Evolutionary conservation across 2,329 filamentous ascomycete genomes (phyloP), one percentile per base, ranked within the genome.

Genomic region (Fusarium sp.): DNA sequence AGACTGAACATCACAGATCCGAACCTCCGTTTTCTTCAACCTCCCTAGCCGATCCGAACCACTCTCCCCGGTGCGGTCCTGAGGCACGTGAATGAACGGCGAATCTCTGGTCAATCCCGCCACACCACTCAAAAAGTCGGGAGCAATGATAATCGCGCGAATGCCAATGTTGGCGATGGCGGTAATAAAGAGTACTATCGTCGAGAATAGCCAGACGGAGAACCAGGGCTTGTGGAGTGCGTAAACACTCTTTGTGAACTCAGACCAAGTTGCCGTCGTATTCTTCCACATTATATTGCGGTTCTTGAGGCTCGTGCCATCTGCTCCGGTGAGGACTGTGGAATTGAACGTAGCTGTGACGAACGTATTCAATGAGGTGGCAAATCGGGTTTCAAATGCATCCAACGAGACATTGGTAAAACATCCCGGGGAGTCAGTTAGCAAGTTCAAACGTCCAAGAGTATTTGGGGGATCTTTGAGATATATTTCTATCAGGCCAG

Each of bases 101-200:
- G 65, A 71, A 33, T 71, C 61, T 12, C 61, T 63, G 0, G 57
- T 71, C 56, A 71, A 15, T 2, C 61, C 61, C n/a, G 60, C 57
- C 22, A 68, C 61, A 12, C 65, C 43, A 4, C 52, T 58, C 7
- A 71, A 6, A 22, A 71, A 68, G 20, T 71, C 68, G 2, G 65
- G 61, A 2, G 68, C 65, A 14, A 10, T 65, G 33, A 65, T 68
- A 2, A 57, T n/a, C 9, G 25, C 32, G 8, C 65, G 56, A 7
- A 70, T 30, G 3, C 8, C 14, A 25, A 62, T 25, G 22, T 68
- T 70, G 2, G 33, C 47, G 1, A 15, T 14, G 1, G 65, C 56
- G 6, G 47, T 62, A 2, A 56, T 4, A 33, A 65, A 25, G 2
- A 70, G 17, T 1, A 68, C 20, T 4, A 52, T 7, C 7, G 60